A percentile compares a stretch with the other conserved stretches of the same genome.
Evolutionary conservation across 371 early-diverging fungal species (phyloP).

Genomic region (Quaeritorhiza haematococci): DNA sequence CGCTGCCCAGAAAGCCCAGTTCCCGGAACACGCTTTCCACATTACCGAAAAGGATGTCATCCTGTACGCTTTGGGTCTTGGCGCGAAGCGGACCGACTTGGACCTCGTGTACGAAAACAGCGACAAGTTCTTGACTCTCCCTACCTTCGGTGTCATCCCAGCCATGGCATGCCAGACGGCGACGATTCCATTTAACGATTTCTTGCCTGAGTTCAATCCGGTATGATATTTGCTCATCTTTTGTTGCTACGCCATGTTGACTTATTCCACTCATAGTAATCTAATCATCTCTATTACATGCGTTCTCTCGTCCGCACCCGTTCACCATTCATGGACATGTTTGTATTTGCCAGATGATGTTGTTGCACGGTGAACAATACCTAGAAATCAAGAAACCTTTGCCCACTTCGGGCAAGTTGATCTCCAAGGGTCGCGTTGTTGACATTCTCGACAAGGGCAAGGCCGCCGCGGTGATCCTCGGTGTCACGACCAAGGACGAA

Average conservation of each 20-base stretch:
- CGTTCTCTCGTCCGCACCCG: slow-evolving; percentile 5
- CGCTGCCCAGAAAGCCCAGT: slow-evolving; percentile 55
- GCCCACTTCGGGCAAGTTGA: slow-evolving; percentile 75
- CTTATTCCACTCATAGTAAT: too few relatives aligned
- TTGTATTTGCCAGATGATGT: slow-evolving; percentile 68
- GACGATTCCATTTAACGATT: slow-evolving; percentile 63
- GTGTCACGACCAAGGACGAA: slow-evolving; percentile 75
- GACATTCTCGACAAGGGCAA: slow-evolving; percentile 96
- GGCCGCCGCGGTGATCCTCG: slow-evolving; percentile 77
- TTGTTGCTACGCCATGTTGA: too few relatives aligned
- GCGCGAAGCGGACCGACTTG: slow-evolving; percentile 82
- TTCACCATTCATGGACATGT: slow-evolving; percentile 10
- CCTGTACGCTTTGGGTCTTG: slow-evolving; percentile 92
- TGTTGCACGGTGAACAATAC: slow-evolving; percentile 97
- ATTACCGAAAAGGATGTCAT: slow-evolving; percentile 88
- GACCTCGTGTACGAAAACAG: slow-evolving; percentile 83
- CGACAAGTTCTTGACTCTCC: slow-evolving; percentile 74
- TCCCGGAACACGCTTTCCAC: slow-evolving; percentile 38
- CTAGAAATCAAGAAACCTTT: slow-evolving; percentile 77
- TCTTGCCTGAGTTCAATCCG: slow-evolving; percentile 87
- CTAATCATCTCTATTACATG: background rate
- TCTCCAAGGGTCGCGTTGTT: slow-evolving; percentile 69
- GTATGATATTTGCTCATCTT: too few relatives aligned
- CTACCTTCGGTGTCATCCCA: slow-evolving; percentile 89
- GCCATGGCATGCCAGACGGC: slow-evolving; percentile 63